Base-by-base conservation (phyloP, 2,329 filamentous ascomycete species). In the Colletotrichum tamarilloi region DNA sequence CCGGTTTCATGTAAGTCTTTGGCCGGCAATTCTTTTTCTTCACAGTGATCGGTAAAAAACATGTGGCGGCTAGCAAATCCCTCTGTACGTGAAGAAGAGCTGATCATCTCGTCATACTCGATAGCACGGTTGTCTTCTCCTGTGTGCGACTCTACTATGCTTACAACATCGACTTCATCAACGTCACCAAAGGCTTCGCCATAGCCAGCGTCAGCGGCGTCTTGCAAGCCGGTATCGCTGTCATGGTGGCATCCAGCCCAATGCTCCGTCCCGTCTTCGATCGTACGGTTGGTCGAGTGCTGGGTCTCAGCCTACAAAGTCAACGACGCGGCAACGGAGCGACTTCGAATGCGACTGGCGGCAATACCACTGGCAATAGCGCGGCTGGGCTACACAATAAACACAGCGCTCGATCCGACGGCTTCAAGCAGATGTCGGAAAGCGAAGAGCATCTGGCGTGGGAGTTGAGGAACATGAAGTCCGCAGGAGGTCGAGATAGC, bases 381-480 rank as follows among this genome's bases (percentile, higher is more conserved):
- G 4, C 11, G 11, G 28, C 6, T 32, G 56, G 3, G 6, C 30
- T 58, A 9, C 14, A 58, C 63, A 60, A 16, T n/a, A 22, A 7
- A 58, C 56, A 11, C 28, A 35, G 32, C 26, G 19, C 16, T 11
- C 30, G 30, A 59, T 26, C 24, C 53, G 19, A 55, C 12, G 67
- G 30, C 32, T 76, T 75, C 53, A 59, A 72, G 22, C 64, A 73
- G 30, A 68, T 76, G 30, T 65, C 74, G 9, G 75, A 75, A 26
- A 76, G 75, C 62, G 74, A 76, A 60, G 75, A 76, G 46, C 73
- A 76, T 38, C 42, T 76, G n/a, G 69, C 69, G 16, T 76, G 75
- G 75, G 75, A 76, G 32, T 12, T 76, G 5, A 24, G 4, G 12
- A 11, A 60, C 35, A 58, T 38, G 57, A 35, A 58, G 9, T 11